Evolutionary conservation across 176 grass and related monocot genomes (phyloP).

Genomic region (Cenchrus fungigraminus): DNA sequence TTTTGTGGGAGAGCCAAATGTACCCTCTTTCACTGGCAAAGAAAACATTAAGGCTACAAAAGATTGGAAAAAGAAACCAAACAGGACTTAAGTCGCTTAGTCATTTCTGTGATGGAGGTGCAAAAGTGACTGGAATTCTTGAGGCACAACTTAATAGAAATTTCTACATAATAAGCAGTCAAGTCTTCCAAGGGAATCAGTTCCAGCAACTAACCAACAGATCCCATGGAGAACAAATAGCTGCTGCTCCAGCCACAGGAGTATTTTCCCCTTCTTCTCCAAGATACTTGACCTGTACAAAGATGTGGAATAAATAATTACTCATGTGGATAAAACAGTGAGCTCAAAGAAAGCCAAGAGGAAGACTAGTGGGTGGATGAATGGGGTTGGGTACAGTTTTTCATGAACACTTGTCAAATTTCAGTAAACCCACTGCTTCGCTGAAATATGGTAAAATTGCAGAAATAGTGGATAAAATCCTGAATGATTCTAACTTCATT

Average conservation of each 20-base stretch:
- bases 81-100: background rate
- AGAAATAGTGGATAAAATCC: background rate
- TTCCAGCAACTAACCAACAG: slow-evolving; percentile 72
- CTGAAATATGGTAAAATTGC: slow-evolving; percentile 8
- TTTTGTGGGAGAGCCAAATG: background rate
- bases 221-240: slow-evolving; percentile 98
- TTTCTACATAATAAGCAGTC: slow-evolving; percentile 6
- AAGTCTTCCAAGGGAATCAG: slow-evolving; percentile 34
- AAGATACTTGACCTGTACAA: slow-evolving; percentile 93
- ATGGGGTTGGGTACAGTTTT: background rate
- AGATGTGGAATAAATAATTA: slow-evolving; percentile 42
- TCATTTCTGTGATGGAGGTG: background rate
- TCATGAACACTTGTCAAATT: background rate
- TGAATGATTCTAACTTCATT: background rate
- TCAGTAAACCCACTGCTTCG: slow-evolving; percentile 7
- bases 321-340: slow-evolving; percentile 10
- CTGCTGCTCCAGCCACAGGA: slow-evolving; percentile 82
- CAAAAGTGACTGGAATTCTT: slow-evolving; percentile 24
- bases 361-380: background rate
- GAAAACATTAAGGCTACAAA: background rate
- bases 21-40: background rate
- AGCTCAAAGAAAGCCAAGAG: slow-evolving; percentile 21
- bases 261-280: slow-evolving; percentile 96
- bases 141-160: slow-evolving; percentile 29
- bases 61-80: background rate